Conservation (phyloP, 2,329 filamentous ascomycete genomes). For the Colletotrichum musicola region DNA sequence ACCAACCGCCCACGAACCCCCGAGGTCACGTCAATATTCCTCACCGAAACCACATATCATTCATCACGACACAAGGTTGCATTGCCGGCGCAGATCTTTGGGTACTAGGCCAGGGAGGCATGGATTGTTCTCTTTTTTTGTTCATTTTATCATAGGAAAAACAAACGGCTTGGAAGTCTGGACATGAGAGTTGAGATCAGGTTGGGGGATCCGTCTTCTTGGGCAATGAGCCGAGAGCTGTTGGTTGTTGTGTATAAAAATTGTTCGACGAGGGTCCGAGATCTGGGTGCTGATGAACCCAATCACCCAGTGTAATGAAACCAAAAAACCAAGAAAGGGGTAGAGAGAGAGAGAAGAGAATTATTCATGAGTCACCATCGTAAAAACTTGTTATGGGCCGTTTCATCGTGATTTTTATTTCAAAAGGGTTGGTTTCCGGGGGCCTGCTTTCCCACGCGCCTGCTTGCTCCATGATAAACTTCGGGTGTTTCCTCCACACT, state of each 20-base stretch:
- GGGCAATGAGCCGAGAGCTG: background rate
- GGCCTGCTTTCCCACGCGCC: constrained; percentile 30
- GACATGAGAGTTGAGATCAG: constrained; percentile 1
- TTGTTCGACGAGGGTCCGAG: constrained; percentile 14
- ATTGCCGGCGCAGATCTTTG: constrained; percentile 34
- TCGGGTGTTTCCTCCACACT: background rate
- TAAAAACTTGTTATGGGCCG: background rate
- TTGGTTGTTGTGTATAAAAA: constrained; percentile 15
- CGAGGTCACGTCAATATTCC: constrained; percentile 16
- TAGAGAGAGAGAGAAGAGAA: background rate
- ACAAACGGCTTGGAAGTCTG: constrained; percentile 16
- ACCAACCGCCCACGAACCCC: too few species aligned
- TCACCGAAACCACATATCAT: constrained; percentile 22
- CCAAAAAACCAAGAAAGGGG: background rate
- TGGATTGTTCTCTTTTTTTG: constrained; percentile 3
- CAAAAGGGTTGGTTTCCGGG: constrained; percentile 16
- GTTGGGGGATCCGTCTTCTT: background rate
- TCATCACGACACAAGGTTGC: constrained; percentile 28
- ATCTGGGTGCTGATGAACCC: constrained; percentile 18
- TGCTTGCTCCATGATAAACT: constrained; percentile 25
- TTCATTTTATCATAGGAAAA: background rate
- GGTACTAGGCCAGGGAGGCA: constrained; percentile 9
- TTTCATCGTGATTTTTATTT: constrained; percentile 34
- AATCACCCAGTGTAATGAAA: constrained; percentile 29
- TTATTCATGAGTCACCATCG: background rate